phyloP scores from a whole-genome alignment of 768 basidiomycete species.

The Xerocomus brunneocitrinus region DNA sequence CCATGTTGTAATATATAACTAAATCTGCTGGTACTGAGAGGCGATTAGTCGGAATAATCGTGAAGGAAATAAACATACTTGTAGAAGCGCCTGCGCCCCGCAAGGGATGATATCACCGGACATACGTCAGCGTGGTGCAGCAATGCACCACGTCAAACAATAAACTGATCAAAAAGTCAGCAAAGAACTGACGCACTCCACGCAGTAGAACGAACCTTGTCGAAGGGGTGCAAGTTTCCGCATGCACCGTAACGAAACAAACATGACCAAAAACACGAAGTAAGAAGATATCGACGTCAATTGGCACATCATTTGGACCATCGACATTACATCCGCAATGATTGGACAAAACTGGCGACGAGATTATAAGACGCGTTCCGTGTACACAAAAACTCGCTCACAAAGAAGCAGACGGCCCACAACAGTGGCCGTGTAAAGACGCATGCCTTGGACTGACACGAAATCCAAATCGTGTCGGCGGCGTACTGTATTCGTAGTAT shows the following conservation, averaged over 20 bases:
- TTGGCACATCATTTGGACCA: slow-evolving; percentile 9
- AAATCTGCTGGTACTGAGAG: slow-evolving; percentile 6
- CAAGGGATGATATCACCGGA: neutral
- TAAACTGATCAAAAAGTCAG: slow-evolving; percentile 5
- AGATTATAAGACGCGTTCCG: neutral
- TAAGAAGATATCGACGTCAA: slow-evolving; percentile 15
- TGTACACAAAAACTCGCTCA: neutral
- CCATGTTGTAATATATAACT: neutral
- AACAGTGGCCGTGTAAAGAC: slow-evolving; percentile 3
- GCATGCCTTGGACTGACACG: slow-evolving; percentile 1
- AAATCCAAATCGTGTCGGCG: slow-evolving; percentile 1
- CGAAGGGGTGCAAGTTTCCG: slow-evolving; percentile 2
- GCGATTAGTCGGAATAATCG: neutral
- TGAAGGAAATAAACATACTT: neutral
- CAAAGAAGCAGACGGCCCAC: slow-evolving; percentile 22
- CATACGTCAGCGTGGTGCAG: slow-evolving; percentile 2
- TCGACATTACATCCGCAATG: slow-evolving; percentile 20
- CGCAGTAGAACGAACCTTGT: slow-evolving; percentile 2
- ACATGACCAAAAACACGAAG: slow-evolving; percentile 6
- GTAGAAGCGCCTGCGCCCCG: neutral
- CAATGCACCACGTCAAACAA: neutral
- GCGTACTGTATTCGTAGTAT: neutral
- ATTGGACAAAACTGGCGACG: slow-evolving; percentile 17
- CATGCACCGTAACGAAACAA: slow-evolving; percentile 3
- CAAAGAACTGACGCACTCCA: neutral